These are phyloP conservation scores for Exophiala viscosa DNA, from an alignment of 2,329 filamentous ascomycete species.

Conservation along the genomic window DNA sequence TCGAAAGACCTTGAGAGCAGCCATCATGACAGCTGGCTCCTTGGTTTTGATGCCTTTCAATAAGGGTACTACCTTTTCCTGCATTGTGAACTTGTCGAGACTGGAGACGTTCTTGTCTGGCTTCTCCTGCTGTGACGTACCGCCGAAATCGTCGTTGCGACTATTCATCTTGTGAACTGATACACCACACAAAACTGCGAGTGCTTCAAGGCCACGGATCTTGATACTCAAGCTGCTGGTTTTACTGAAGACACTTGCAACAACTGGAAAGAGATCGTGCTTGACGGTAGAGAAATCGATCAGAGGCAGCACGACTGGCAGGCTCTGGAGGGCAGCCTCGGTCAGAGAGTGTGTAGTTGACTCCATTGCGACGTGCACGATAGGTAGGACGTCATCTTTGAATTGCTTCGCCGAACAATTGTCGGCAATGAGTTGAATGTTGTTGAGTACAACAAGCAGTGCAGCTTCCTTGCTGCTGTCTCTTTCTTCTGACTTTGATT, in stretches of 20 bases:
- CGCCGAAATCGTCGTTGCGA: slow-evolving; percentile 71
- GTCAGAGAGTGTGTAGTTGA: slow-evolving; percentile 86
- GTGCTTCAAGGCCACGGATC: slow-evolving; percentile 83
- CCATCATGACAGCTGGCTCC: slow-evolving; percentile 96
- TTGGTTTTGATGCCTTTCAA: slow-evolving; percentile 95
- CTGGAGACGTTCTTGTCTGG: slow-evolving; percentile 64
- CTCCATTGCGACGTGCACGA: slow-evolving; percentile 78
- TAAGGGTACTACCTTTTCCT: slow-evolving; percentile 91
- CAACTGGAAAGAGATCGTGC: slow-evolving; percentile 90
- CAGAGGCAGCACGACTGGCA: slow-evolving; percentile 77
- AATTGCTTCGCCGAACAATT: slow-evolving; percentile 91
- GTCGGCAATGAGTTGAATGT: slow-evolving; percentile 68
- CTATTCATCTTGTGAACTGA: slow-evolving; percentile 63
- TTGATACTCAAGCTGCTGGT: slow-evolving; percentile 95
- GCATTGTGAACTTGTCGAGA: slow-evolving; percentile 95
- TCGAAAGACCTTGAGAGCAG: slow-evolving; percentile 76
- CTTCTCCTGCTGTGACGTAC: slow-evolving; percentile 50
- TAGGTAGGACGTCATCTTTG: slow-evolving; percentile 88
- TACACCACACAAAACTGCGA: slow-evolving; percentile 84
- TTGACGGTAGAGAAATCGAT: slow-evolving; percentile 97
- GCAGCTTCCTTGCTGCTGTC: slow-evolving; percentile 83
- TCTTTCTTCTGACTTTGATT: slow-evolving; percentile 59
- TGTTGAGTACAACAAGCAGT: slow-evolving; percentile 84
- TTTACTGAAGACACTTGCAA: slow-evolving; percentile 84
- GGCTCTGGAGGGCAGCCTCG: slow-evolving; percentile 73